A percentile compares a stretch with the other conserved stretches of the same genome.
Evolutionary conservation across 2,329 filamentous ascomycete species (phyloP).

Genomic region (Hansfordia pulvinata): DNA sequence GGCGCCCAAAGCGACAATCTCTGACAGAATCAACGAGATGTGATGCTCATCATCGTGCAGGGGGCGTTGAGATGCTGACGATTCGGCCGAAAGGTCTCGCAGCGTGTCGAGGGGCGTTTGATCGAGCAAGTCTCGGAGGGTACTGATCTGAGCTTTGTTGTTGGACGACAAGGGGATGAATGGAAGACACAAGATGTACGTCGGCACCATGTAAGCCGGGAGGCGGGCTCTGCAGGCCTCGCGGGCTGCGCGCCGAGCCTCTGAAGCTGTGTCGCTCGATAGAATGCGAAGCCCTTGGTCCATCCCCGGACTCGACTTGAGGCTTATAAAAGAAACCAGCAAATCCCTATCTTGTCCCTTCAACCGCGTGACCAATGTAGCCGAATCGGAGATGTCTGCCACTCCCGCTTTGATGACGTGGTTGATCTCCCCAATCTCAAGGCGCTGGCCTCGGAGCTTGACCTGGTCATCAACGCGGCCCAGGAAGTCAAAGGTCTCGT

Average conservation of each 20-base stretch:
- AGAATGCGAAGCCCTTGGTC: too few relatives aligned
- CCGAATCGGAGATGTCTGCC: constrained; percentile 48
- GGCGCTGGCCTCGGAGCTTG: constrained; percentile 75
- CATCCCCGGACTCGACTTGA: too few relatives aligned
- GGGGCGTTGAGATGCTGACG: constrained; percentile 6
- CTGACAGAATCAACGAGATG: constrained; percentile 39
- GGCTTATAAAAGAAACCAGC: constrained; percentile 61
- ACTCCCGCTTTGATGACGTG: constrained; percentile 57
- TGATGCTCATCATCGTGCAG: constrained; percentile 24
- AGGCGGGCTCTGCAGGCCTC: constrained; percentile 55
- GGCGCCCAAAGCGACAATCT: constrained; percentile 31
- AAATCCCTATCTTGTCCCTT: constrained; percentile 64
- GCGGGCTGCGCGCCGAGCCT: constrained; percentile 32
- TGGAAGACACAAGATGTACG: constrained; percentile 61
- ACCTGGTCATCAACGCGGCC: constrained; percentile 85
- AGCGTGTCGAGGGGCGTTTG: constrained; percentile 45
- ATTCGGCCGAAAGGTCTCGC: constrained; percentile 34
- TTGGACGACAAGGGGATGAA: constrained; percentile 72
- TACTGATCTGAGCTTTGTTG: constrained; percentile 74
- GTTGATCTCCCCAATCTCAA: constrained; percentile 88
- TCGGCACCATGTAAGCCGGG: constrained; percentile 83
- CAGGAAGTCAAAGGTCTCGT: constrained; percentile 76
- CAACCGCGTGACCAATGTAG: constrained; percentile 62
- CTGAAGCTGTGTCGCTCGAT: constrained; percentile 16
- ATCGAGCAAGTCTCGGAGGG: constrained; percentile 53